Conservation (phyloP, 139 green algal species). For the Medakamo hakoo region DNA sequence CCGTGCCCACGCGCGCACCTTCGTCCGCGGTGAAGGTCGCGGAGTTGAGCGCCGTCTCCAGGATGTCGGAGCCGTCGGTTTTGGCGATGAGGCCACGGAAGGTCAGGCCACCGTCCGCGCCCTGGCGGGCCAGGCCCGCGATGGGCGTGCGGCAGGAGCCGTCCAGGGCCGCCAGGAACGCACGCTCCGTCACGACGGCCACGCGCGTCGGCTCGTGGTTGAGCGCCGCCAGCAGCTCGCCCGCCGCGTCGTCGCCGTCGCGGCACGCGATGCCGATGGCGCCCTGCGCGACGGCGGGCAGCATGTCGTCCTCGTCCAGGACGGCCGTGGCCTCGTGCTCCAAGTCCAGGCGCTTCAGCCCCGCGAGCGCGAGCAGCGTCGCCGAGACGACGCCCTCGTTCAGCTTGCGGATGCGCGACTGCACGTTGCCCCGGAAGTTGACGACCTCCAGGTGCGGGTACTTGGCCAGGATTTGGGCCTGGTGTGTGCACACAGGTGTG, state of each 20-base stretch:
- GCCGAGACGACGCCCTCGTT: constrained; percentile 73
- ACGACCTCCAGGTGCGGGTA: constrained; percentile 86
- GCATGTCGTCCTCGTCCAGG: constrained; percentile 47
- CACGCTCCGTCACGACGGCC: constrained; percentile 82
- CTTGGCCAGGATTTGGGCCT: constrained; percentile 83
- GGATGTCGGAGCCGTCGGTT: constrained; percentile 68
- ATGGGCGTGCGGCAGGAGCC: constrained; percentile 97
- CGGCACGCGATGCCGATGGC: constrained; percentile 97
- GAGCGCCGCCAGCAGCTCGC: constrained; percentile 59
- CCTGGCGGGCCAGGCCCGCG: constrained; percentile 44
- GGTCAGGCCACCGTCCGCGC: constrained; percentile 40
- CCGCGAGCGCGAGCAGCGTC: constrained; percentile 88
- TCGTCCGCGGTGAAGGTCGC: constrained; percentile 35
- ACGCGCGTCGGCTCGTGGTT: constrained; percentile 97
- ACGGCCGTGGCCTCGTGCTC: constrained; percentile 80
- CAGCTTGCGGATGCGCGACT: constrained; percentile 91
- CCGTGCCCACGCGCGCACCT: constrained; percentile 36
- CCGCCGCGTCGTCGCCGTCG: constrained; percentile 48
- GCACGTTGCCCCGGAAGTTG: constrained; percentile 98
- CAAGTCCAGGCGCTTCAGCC: constrained; percentile 91
- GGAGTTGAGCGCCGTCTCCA: constrained; percentile 32
- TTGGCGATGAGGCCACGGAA: constrained; percentile 87
- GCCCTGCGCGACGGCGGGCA: constrained; percentile 41
- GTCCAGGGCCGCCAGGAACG: constrained; percentile 90
- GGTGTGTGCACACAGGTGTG: too few relatives aligned